phyloP scores from a whole-genome alignment of 2,329 filamentous ascomycete species.

The Aspergillus pseudotamarii region DNA sequence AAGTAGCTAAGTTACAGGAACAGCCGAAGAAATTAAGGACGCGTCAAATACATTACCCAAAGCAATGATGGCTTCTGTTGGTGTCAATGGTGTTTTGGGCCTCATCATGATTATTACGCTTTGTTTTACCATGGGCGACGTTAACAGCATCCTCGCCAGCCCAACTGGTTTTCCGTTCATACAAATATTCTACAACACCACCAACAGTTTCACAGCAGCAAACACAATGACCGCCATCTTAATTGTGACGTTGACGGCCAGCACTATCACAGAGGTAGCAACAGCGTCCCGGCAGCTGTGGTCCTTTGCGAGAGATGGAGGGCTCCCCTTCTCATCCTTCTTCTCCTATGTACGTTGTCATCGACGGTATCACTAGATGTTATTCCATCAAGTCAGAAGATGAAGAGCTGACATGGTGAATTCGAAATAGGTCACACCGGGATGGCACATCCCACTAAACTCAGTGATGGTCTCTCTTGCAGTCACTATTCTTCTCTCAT shows the following conservation, averaged over 20 bases:
- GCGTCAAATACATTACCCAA: conserved; percentile 55
- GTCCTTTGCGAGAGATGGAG: conserved; percentile 54
- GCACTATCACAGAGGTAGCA: conserved; percentile 57
- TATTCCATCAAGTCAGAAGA: too few relatives aligned
- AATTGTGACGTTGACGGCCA: conserved; percentile 52
- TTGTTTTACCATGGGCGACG: conserved; percentile 57
- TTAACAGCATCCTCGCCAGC: conserved; percentile 47
- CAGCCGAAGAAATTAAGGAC: conserved; percentile 48
- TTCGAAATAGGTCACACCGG: conserved; percentile 35
- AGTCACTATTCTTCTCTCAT: conserved; percentile 48
- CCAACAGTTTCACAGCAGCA: conserved; percentile 51
- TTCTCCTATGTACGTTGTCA: conserved; percentile 39
- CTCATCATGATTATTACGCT: conserved; percentile 61
- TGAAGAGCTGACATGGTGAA: conserved; percentile 1
- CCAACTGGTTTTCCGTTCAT: conserved; percentile 62
- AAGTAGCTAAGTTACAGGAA: conserved; percentile 10
- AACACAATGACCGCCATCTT: conserved; percentile 55
- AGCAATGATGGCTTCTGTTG: conserved; percentile 53
- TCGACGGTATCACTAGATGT: not conserved
- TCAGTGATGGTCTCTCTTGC: conserved; percentile 51
- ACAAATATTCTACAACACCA: conserved; percentile 58
- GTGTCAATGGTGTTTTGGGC: conserved; percentile 56
- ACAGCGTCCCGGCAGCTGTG: conserved; percentile 61
- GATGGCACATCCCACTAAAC: conserved; percentile 50
- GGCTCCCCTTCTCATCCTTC: conserved; percentile 43